Percentiles rank a stretch among this genome's conserved stretches.
These are phyloP conservation scores for Bipolaris oryzae DNA, from an alignment of 2,329 filamentous ascomycete species.

Conservation along the genomic window DNA sequence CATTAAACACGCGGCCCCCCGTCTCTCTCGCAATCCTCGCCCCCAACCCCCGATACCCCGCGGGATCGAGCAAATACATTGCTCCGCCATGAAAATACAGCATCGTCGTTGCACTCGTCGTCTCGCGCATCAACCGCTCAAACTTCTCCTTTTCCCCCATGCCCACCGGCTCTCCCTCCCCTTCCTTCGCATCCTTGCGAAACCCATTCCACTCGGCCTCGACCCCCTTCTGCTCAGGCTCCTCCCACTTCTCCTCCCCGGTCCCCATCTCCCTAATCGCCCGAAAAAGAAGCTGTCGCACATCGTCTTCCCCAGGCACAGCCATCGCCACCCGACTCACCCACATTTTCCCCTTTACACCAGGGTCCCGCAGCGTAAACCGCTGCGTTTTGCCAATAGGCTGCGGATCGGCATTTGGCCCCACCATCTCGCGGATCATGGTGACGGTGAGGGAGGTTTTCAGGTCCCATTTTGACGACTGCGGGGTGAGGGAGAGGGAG, in stretches of 20 bases:
- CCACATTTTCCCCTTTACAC: slow-evolving; percentile 82
- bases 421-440: slow-evolving; percentile 63
- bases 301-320: slow-evolving; percentile 60
- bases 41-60: slow-evolving; percentile 65
- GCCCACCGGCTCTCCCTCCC: slow-evolving; percentile 57
- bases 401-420: slow-evolving; percentile 28
- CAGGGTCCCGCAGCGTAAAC: slow-evolving; percentile 65
- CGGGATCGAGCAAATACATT: slow-evolving; percentile 74
- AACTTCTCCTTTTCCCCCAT: slow-evolving; percentile 71
- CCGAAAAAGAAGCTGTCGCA: slow-evolving; percentile 61
- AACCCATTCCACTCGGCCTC: slow-evolving; percentile 81
- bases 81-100: slow-evolving; percentile 80
- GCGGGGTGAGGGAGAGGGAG: slow-evolving; percentile 69
- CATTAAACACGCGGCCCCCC: slow-evolving; percentile 71
- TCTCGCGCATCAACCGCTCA: slow-evolving; percentile 69
- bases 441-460: slow-evolving; percentile 74
- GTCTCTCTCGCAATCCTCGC: slow-evolving; percentile 69
- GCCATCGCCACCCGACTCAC: slow-evolving; percentile 72
- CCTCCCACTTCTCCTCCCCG: slow-evolving; percentile 39
- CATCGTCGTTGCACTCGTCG: slow-evolving; percentile 65
- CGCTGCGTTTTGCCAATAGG: slow-evolving; percentile 59
- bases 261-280: slow-evolving; percentile 63
- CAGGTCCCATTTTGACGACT: slow-evolving; percentile 78
- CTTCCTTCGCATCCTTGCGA: slow-evolving; percentile 59
- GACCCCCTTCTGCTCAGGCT: slow-evolving; percentile 61